These are phyloP conservation scores for Inonotus obliquus DNA, from an alignment of 1,284 basidiomycete species.

Conservation along the genomic window DNA sequence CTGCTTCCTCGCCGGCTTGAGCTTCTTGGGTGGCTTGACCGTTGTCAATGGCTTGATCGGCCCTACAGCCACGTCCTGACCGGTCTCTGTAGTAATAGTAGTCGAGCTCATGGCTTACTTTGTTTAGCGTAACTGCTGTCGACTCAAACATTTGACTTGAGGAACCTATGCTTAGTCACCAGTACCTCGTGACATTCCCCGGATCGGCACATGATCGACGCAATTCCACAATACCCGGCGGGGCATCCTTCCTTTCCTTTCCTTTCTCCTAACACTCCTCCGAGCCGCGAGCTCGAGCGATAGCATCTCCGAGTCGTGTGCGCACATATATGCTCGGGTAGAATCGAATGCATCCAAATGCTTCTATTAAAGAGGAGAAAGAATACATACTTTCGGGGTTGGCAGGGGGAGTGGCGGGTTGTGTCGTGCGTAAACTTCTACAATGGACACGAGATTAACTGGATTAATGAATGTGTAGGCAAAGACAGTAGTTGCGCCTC, in stretches of 20 bases:
- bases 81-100: background rate
- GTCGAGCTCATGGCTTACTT: conserved; percentile 8
- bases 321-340: conserved; percentile 20
- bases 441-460: background rate
- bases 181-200: background rate
- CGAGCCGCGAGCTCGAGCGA: background rate
- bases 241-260: background rate
- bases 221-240: too few species aligned
- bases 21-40: conserved; percentile 37
- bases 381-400: conserved; percentile 79
- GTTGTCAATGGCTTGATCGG: conserved; percentile 10
- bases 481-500: conserved; percentile 94
- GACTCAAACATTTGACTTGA: background rate
- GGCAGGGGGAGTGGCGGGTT: conserved; percentile 91
- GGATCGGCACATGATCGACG: background rate
- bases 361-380: conserved; percentile 52
- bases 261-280: background rate
- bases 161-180: background rate
- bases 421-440: conserved; percentile 62
- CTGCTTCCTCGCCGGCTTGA: conserved; percentile 84
- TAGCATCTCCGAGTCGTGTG: background rate
- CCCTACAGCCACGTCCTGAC: background rate
- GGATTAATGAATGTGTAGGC: conserved; percentile 48
- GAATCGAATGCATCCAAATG: conserved; percentile 57
- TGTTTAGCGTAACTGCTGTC: background rate